phyloP scores from a whole-genome alignment of 306 rosid genomes.

The Corylus heterophylla region DNA sequence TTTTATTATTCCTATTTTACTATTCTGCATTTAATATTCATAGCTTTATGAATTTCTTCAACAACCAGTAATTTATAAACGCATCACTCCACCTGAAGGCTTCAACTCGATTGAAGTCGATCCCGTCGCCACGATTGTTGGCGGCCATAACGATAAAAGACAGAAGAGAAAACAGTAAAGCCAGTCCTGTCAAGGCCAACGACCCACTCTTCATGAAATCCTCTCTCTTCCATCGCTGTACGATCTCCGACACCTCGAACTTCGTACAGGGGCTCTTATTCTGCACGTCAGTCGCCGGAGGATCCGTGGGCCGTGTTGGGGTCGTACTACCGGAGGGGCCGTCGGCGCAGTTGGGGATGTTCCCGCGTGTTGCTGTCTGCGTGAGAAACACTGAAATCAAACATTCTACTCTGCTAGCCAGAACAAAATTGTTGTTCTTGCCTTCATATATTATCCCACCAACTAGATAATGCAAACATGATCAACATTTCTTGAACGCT shows the following conservation, averaged over 20 bases:
- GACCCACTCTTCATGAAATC: conserved; percentile 55
- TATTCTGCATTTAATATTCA: too few relatives aligned
- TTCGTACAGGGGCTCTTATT: conserved; percentile 12
- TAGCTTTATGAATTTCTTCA: too few relatives aligned
- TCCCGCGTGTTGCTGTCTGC: conserved; percentile 12
- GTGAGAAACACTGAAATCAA: too few relatives aligned
- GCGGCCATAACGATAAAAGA: conserved; percentile 12
- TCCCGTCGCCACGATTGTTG: too few relatives aligned
- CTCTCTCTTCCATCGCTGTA: conserved; percentile 66
- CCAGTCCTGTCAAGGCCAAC: conserved; percentile 51
- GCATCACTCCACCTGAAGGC: neutral
- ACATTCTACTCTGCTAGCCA: too few relatives aligned
- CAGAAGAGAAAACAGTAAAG: conserved; percentile 57
- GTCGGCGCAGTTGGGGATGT: conserved; percentile 11
- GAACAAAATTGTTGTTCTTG: too few relatives aligned
- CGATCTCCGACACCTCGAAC: conserved; percentile 20
- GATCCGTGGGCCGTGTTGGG: too few relatives aligned
- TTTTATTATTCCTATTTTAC: too few relatives aligned
- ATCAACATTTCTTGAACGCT: too few relatives aligned
- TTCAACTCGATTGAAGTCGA: conserved; percentile 35
- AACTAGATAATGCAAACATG: too few relatives aligned
- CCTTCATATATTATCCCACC: too few relatives aligned
- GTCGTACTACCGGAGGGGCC: too few relatives aligned
- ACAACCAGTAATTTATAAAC: neutral
- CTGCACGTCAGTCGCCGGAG: neutral